Conservation (phyloP, 2,329 filamentous ascomycete species). For the Tolypocladium cylindrosporum region DNA sequence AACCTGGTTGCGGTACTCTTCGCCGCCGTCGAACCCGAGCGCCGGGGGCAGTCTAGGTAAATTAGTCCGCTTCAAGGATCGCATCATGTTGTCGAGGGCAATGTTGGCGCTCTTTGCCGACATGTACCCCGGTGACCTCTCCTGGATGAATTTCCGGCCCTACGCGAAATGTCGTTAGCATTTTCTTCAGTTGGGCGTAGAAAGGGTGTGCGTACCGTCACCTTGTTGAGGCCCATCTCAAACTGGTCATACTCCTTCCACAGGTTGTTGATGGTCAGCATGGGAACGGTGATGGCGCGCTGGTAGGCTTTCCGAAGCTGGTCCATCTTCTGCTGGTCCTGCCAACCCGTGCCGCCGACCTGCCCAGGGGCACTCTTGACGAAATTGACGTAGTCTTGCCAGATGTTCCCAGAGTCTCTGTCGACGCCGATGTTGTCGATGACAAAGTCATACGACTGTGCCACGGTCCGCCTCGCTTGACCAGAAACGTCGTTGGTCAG, state of each 20-base stretch:
- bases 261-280: constrained; percentile 67
- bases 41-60: constrained; percentile 74
- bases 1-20: constrained; percentile 76
- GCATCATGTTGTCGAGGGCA: constrained; percentile 80
- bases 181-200: constrained; percentile 3
- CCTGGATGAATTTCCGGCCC: constrained; percentile 91
- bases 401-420: constrained; percentile 79
- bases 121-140: constrained; percentile 90
- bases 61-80: constrained; percentile 64
- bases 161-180: constrained; percentile 23
- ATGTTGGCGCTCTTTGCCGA: constrained; percentile 86
- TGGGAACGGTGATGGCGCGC: constrained; percentile 78
- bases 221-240: constrained; percentile 87
- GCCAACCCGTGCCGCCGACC: constrained; percentile 80
- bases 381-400: constrained; percentile 93
- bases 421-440: constrained; percentile 85
- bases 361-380: constrained; percentile 79
- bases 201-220: constrained; percentile 51
- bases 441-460: constrained; percentile 85
- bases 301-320: constrained; percentile 86
- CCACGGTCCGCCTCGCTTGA: constrained; percentile 67
- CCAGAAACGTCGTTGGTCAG: constrained; percentile 67
- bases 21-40: constrained; percentile 75
- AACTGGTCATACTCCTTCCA: constrained; percentile 99
- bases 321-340: constrained; percentile 98